A percentile compares a stretch with the other conserved stretches of the same genome.
Evolutionary conservation across 2,329 filamentous ascomycete genomes (phyloP).

Genomic region (Gaeumannomyces tritici): DNA sequence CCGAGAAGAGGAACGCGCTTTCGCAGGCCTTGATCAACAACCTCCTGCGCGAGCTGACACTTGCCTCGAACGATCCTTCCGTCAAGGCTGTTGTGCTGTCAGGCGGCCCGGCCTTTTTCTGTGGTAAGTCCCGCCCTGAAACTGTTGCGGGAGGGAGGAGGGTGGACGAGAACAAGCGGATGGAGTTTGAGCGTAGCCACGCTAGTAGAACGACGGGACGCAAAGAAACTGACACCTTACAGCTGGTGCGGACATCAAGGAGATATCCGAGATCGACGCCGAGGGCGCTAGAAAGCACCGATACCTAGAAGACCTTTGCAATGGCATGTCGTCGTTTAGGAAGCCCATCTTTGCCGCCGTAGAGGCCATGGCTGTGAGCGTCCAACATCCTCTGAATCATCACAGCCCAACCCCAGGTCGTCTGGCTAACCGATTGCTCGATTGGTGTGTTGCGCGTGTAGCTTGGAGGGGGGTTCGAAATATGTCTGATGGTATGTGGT

Average conservation of each 20-base stretch:
- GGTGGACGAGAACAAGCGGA: background rate
- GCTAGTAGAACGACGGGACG: background rate
- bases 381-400: background rate
- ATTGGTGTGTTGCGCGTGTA: constrained; percentile 9
- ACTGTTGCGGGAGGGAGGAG: background rate
- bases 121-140: background rate
- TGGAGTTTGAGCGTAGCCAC: background rate
- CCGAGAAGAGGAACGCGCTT: constrained; percentile 3
- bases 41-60: background rate
- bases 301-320: constrained; percentile 29
- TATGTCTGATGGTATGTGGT: constrained; percentile 31
- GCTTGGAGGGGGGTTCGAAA: constrained; percentile 41
- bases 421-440: background rate
- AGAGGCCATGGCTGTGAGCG: constrained; percentile 37
- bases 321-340: constrained; percentile 23
- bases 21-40: constrained; percentile 2
- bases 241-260: constrained; percentile 25
- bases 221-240: background rate
- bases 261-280: constrained; percentile 19
- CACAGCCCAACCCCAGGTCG: constrained; percentile 1
- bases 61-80: background rate
- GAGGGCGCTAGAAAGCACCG: constrained; percentile 15
- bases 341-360: constrained; percentile 41
- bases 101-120: constrained; percentile 1
- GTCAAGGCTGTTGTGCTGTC: constrained; percentile 3